phyloP scores from a whole-genome alignment of 306 rosid genomes.

The Begonia loranthoides region DNA sequence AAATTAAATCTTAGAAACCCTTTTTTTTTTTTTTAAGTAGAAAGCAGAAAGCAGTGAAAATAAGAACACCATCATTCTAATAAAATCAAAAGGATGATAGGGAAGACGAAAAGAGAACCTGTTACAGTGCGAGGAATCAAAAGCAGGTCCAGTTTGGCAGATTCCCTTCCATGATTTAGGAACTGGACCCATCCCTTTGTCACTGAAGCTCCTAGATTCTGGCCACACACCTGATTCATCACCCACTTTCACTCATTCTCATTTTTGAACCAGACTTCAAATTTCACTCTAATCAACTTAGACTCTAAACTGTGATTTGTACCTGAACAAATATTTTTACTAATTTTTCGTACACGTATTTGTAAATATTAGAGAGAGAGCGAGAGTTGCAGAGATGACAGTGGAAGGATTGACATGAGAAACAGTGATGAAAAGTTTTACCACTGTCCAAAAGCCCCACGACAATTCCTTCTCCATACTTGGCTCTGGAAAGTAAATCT shows the following conservation, averaged over 20 bases:
- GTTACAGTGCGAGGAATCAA: constrained; percentile 38
- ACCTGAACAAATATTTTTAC: too few relatives aligned
- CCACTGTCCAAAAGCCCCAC: constrained; percentile 60
- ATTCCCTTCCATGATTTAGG: constrained; percentile 64
- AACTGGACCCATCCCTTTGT: constrained; percentile 48
- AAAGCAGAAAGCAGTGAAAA: too few relatives aligned
- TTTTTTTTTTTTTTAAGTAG: too few relatives aligned
- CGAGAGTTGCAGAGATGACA: not conserved
- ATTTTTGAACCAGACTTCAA: too few relatives aligned
- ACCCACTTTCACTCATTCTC: not conserved
- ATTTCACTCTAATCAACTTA: too few relatives aligned
- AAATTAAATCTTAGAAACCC: too few relatives aligned
- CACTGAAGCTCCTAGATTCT: constrained; percentile 54
- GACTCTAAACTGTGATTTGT: too few relatives aligned
- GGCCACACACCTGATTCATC: constrained; percentile 51
- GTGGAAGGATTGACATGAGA: constrained; percentile 8
- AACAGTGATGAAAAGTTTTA: constrained; percentile 14
- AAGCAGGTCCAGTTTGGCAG: constrained; percentile 49
- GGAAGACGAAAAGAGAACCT: constrained; percentile 17
- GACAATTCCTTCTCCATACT: constrained; percentile 33
- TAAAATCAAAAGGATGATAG: not conserved
- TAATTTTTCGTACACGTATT: too few relatives aligned
- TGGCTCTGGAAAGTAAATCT: constrained; percentile 25
- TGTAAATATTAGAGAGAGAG: not conserved
- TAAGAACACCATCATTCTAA: too few relatives aligned